Base-by-base conservation (phyloP, 257 asterid species). In the Nicotiana otophora region DNA sequence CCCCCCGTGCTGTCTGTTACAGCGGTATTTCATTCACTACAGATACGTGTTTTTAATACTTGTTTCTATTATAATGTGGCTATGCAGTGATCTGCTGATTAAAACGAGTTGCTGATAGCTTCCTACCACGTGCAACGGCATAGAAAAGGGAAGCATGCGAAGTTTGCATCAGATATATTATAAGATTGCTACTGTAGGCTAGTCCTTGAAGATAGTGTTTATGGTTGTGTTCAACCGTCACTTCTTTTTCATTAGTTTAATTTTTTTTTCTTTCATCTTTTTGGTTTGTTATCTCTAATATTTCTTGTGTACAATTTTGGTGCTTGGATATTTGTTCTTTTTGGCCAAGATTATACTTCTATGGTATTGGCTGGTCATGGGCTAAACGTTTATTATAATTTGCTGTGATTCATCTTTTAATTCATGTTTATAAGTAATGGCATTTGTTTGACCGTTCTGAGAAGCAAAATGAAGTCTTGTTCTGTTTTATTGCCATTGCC, bases 171-270 rank as follows among this genome's bases (percentile, higher is more conserved):
- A 46, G 26, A 61, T 39, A 42, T 79, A 61, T 15, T 17, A 79
- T 23, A 79, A 79, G 75, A 61, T 61, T 6, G 7, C 74, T 61
- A 8, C 60, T 60, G 82, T 79, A 46, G 82, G 11, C 82, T 79
- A 48, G 82, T 79, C 34, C 36, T 42, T 36, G 54, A 63, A 12
- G 82, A 79, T 60, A 55, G 36, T 31, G 36, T 61, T 58, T 36
- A 39, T 61, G 74, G 74, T 79, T 36, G 58, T 58, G 57, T 5
- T 36, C 79, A 74, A 48, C 39, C 79, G 19, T 46, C 26, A 48
- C 62, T 46, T 48, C 7, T n/a, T 14, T 74, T 74, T 48, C 2
- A 14, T 15, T 15, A 51, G 80, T 74, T 74, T 7, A 31, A 1
- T 74, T 26, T 1, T 74, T 57, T 5, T 7, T 54, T 54, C n/a